Conservation (phyloP, 1,284 basidiomycete species). For the Leccinum fuscescens region DNA sequence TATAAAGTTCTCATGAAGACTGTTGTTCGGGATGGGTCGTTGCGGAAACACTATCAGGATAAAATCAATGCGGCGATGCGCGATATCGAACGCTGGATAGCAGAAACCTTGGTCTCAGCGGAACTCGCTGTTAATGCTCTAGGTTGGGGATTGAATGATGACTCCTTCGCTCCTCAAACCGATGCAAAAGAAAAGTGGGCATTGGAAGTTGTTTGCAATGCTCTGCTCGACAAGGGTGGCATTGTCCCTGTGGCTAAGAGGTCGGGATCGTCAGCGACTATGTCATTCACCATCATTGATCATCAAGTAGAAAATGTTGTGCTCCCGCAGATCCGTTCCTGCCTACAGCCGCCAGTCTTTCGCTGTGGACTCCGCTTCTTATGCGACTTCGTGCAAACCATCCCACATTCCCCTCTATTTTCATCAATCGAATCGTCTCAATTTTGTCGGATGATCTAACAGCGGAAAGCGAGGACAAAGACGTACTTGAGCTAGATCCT, state of each 20-base stretch:
- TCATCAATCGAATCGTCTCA: constrained; percentile 53
- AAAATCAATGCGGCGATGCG: constrained; percentile 50
- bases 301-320: constrained; percentile 55
- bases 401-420: constrained; percentile 48
- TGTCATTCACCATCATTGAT: constrained; percentile 8
- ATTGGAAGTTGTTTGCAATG: constrained; percentile 66
- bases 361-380: constrained; percentile 74
- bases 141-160: constrained; percentile 43
- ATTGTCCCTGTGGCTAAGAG: constrained; percentile 80
- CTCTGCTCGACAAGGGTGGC: constrained; percentile 58
- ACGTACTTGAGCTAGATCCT: constrained; percentile 15
- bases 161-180: constrained; percentile 34
- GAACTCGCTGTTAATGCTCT: constrained; percentile 46
- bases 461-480: neutral
- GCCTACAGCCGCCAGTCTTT: constrained; percentile 53
- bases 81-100: constrained; percentile 70
- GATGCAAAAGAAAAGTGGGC: constrained; percentile 61
- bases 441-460: constrained; percentile 35
- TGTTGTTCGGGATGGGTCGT: constrained; percentile 57
- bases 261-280: constrained; percentile 41
- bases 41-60: constrained; percentile 49
- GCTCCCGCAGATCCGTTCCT: constrained; percentile 43
- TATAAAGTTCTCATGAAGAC: constrained; percentile 70
- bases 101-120: constrained; percentile 64
- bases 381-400: constrained; percentile 58